phyloP scores from a whole-genome alignment of 169 alveolate species.

The Theileria annulata region DNA sequence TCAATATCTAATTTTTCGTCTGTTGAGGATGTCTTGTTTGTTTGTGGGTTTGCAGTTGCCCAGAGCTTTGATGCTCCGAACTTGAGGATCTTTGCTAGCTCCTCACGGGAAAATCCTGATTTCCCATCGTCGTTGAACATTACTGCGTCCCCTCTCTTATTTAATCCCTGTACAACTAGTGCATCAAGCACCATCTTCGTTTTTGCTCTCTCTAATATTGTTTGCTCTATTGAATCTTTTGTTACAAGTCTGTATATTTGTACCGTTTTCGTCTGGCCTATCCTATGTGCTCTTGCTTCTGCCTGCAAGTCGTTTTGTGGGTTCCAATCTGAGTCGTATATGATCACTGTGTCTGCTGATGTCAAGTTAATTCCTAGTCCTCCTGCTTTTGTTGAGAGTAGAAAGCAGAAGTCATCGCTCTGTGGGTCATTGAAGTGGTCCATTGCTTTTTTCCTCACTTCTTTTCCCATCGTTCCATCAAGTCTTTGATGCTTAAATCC shows the following conservation, averaged over 20 bases:
- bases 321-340: slow-evolving; percentile 97
- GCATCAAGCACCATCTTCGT: slow-evolving; percentile 96
- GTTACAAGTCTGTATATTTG: slow-evolving; percentile 94
- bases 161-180: slow-evolving; percentile 90
- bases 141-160: slow-evolving; percentile 75
- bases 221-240: slow-evolving; percentile 96
- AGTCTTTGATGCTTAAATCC: slow-evolving; percentile 95
- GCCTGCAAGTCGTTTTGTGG: slow-evolving; percentile 99
- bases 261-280: slow-evolving; percentile 96
- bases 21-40: slow-evolving; percentile 19
- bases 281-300: slow-evolving; percentile 98
- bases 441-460: slow-evolving; percentile 94
- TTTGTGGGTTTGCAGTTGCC: slow-evolving; percentile 58
- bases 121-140: slow-evolving; percentile 70
- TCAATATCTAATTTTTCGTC: slow-evolving; percentile 79
- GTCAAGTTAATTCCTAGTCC: slow-evolving; percentile 94
- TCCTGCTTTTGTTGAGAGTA: slow-evolving; percentile 98
- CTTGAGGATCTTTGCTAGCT: slow-evolving; percentile 84
- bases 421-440: slow-evolving; percentile 92
- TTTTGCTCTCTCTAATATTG: slow-evolving; percentile 96
- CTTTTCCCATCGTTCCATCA: slow-evolving; percentile 97
- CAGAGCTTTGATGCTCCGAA: slow-evolving; percentile 90
- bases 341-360: slow-evolving; percentile 94
- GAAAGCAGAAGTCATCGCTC: slow-evolving; percentile 92
- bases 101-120: slow-evolving; percentile 86